Conservation (phyloP, 305 asterid genomes). For the Nicotiana rustica region DNA sequence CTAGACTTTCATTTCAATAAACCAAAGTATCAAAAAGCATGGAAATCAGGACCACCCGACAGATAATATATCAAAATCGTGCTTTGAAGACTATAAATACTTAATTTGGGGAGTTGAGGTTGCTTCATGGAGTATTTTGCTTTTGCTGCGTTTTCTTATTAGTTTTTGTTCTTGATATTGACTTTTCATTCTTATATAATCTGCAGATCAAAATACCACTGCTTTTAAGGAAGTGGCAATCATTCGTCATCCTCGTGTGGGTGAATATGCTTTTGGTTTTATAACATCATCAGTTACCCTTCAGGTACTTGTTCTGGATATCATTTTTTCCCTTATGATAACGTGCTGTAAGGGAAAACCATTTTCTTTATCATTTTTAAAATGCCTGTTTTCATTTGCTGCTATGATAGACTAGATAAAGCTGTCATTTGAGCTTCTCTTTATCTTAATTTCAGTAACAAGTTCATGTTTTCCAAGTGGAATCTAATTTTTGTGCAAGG, state of each 20-base stretch:
- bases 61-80: constrained; percentile 7
- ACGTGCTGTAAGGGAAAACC: background rate
- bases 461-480: background rate
- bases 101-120: constrained; percentile 30
- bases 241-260: constrained; percentile 91
- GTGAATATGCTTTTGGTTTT: constrained; percentile 97
- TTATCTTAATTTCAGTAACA: background rate
- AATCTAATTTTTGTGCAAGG: background rate
- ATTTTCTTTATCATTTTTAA: constrained; percentile 4
- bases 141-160: constrained; percentile 5
- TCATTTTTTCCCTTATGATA: background rate
- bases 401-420: background rate
- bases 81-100: constrained; percentile 11
- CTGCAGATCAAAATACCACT: constrained; percentile 80
- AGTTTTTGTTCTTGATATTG: constrained; percentile 29
- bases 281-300: constrained; percentile 90
- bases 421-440: background rate
- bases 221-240: constrained; percentile 97
- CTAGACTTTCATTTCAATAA: background rate
- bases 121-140: constrained; percentile 8
- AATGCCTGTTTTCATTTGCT: constrained; percentile 7
- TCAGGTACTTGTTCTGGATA: constrained; percentile 59
- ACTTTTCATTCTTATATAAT: constrained; percentile 37
- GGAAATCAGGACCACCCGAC: constrained; percentile 5
- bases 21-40: background rate